Evolutionary conservation across 495 filamentous ascomycete genomes (phyloP), one percentile per base, ranked within the genome.

Genomic region (Mytilinidion resinicola): DNA sequence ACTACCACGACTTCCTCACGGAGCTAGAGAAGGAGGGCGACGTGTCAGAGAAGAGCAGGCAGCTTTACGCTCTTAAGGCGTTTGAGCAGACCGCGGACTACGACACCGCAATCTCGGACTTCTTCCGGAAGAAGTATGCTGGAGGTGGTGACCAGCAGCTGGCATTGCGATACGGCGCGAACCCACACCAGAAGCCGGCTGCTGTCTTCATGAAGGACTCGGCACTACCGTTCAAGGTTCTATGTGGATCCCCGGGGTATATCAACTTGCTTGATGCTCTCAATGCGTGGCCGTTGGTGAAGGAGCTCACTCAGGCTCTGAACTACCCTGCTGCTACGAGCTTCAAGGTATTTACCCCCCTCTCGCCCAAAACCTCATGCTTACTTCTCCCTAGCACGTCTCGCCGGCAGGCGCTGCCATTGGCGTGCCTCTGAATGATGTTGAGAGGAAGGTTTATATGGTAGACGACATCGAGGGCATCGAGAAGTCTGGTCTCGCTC

Each of bases 71-170:
- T 25, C 80, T 97, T 63, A 97, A 97, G 79, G 92, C 91, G 34
- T 98, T 98, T 67, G 87, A 95, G 77, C 93, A 96, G 71, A 98
- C 95, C n/a, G 90, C 95, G 57, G 91, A 93, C 73, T 98, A 97
- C 70, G 93, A 98, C 73, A 80, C 81, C 10, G 85, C 93, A 61
- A 98, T 98, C 68, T 86, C 95, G 25, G 88, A 87, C 67, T 98
- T 96, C 80, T 98, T 98, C 82, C 87, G 95, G 67, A 91, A 93
- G 78, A 84, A 93, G 74, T 97, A 96, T 69, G 90, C 93, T 57
- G 84, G 83, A 47, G 86, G 91, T 50, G 91, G 91, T 35, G 68
- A 81, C 56, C 88, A 96, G 73, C 84, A 97, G 70, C 61, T 95
- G 36, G 75, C 88, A 55, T 85, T 98, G 66, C 86, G 95, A 60